Evolutionary conservation across 73 alveolate species (phyloP), one percentile per base, ranked within the genome.

Genomic region (Breviolum minutum): DNA sequence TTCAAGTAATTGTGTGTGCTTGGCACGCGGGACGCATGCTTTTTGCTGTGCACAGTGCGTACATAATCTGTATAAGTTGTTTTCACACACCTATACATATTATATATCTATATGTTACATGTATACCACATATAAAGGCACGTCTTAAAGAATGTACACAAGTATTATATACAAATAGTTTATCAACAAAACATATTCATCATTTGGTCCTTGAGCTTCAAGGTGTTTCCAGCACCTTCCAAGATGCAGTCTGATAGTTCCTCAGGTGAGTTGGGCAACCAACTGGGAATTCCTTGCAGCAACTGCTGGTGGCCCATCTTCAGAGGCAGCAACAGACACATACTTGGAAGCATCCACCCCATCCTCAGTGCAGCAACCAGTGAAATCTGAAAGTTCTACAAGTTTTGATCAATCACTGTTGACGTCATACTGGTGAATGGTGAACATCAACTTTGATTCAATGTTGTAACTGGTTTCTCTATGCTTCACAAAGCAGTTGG

Each of bases 281-380:
- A 70, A 3, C 81, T 70, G 22, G 81, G 29, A 70, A 20, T 3
- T 69, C 17, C 20, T 70, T 8, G 29, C n/a, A n/a, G 0, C 20
- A 20, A 20, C 22, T 70, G 20, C 81, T 70, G n/a, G 5, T 7
- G n/a, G 54, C 88, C 64, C 11, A 26, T 26, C 16, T 11, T 29
- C 87, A 7, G 63, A 40, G 87, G 84, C 22, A 70, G 26, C 63
- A 40, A 63, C 97, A 19, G 93, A 32, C 27, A 94, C 99, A 68
- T 94, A 94, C 54, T 94, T 94, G 81, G 99, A 94, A 27, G 99
- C 99, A 48, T 94, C 99, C 61, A 94, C 99, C 24, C 94, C 94
- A 61, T 92, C 98, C 98, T 92, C 30, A 74, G 95, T 40, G 5
- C 63, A 85, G 80, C 48, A 1, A 27, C 48, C 54, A 40, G 54